Base-by-base conservation (phyloP, 2,329 filamentous ascomycete species). In the Alternaria ventricosa region DNA sequence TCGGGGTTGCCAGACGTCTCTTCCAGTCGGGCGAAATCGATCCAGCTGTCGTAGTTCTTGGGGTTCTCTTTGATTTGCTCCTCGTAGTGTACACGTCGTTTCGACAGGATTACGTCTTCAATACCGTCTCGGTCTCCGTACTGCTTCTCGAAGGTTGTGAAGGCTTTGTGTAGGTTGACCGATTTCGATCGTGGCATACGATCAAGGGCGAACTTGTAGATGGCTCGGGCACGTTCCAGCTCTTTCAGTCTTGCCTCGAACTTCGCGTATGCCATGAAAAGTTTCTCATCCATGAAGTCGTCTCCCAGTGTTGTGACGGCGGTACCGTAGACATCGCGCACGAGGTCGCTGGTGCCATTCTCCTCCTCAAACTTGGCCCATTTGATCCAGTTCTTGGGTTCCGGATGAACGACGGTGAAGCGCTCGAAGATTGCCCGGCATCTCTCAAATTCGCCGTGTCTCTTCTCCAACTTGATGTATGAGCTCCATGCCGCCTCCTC, bases 301-400 rank as follows among this genome's bases (percentile, higher is more conserved):
- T 98, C 95, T 3, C 95, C 94, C 30, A 99, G 82, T 0, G 92
- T 90, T 78, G 98, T 95, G 30, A 98, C 90, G 1, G 95, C 94
- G 59, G 88, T 87, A 5, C 94, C 93, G 77, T 94, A 98, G 0
- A 98, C 95, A 66, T 98, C 94, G 22, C 96, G 88, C 7, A 99
- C 96, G 69, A 95, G 80, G 73, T 97, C 95, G 75, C 91, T 95
- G 1, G 94, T 97, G 9, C 96, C 96, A 71, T 90, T 93, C 77
- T 99, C 96, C 79, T 98, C 95, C 80, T 99, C 96, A 71, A 98
- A 99, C 66, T 92, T 92, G 64, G 95, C 91, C 96, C 96, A 99
- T 79, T 97, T 97, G 82, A 99, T 96, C 94, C 57, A 63, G 28
- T 58, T 45, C 25, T 61, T 61, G 33, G 46, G 47, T 9, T 49